Percentiles rank a stretch among this genome's conserved stretches.
Conservation (phyloP, 2,329 filamentous ascomycete species). For the Stagonosporopsis cucurbitacearum region DNA sequence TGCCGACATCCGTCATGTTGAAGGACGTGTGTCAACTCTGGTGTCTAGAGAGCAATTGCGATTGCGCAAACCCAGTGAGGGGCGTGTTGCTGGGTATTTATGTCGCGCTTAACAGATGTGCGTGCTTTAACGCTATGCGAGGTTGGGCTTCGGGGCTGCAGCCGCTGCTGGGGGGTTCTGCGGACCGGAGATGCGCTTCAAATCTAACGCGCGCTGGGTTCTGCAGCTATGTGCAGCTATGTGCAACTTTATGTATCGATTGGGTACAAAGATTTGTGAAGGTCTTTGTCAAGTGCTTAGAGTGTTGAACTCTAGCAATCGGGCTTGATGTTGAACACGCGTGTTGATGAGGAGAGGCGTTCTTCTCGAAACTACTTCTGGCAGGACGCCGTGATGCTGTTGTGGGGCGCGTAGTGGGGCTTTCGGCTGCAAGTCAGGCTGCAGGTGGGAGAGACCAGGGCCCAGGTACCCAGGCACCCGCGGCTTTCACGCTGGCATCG, state of each 20-base stretch:
- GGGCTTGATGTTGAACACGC: constrained; percentile 35
- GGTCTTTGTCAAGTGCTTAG: constrained; percentile 22
- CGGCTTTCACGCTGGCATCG: neutral
- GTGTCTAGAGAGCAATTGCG: constrained; percentile 22
- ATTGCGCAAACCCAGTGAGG: constrained; percentile 23
- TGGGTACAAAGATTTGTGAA: no score
- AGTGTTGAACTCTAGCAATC: constrained; percentile 47
- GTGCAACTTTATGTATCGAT: neutral
- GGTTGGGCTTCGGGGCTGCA: constrained; percentile 28
- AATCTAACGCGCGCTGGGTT: constrained; percentile 12
- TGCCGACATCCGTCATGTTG: constrained; percentile 37
- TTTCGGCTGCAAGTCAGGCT: neutral
- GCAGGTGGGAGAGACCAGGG: no score
- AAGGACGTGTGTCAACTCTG: constrained; percentile 18
- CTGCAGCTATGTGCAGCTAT: neutral
- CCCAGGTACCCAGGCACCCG: no score
- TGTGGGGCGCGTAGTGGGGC: constrained; percentile 12
- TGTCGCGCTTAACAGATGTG: constrained; percentile 29
- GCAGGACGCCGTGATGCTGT: constrained; percentile 6
- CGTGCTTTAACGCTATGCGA: constrained; percentile 37
- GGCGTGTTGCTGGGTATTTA: constrained; percentile 28
- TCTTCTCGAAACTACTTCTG: constrained; percentile 10
- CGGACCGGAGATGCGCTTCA: constrained; percentile 19
- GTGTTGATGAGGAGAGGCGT: constrained; percentile 15
- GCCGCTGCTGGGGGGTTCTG: constrained; percentile 30